Conservation (phyloP, 2,329 filamentous ascomycete species). For the Ambrosiella xylebori region DNA sequence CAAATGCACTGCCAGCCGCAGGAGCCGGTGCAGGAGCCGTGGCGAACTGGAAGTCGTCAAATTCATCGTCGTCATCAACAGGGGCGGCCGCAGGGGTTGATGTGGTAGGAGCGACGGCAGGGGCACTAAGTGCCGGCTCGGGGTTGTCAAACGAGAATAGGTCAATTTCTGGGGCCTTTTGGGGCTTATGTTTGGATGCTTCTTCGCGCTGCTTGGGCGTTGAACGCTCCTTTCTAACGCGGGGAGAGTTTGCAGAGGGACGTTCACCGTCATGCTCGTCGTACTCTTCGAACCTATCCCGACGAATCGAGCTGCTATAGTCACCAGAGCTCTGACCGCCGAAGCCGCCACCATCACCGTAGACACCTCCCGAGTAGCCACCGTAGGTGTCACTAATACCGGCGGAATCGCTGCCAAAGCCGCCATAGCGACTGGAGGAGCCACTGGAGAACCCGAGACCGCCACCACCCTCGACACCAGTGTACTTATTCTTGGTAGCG, state of each 20-base stretch:
- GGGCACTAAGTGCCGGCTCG: slow-evolving; percentile 26
- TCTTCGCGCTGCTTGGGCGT: slow-evolving; percentile 33
- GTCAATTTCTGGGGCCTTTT: slow-evolving; percentile 78
- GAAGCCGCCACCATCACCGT: slow-evolving; percentile 90
- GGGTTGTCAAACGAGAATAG: slow-evolving; percentile 85
- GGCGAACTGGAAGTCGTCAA: slow-evolving; percentile 94
- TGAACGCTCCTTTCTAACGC: slow-evolving; percentile 15
- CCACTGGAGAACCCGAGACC: slow-evolving; percentile 32
- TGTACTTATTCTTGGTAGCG: slow-evolving; percentile 82
- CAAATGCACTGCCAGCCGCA: slow-evolving; percentile 14
- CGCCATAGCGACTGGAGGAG: slow-evolving; percentile 52
- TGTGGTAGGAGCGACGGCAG: slow-evolving; percentile 24
- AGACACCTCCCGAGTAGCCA: slow-evolving; percentile 53
- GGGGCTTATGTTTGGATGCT: slow-evolving; percentile 39
- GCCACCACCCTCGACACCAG: slow-evolving; percentile 73
- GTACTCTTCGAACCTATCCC: slow-evolving; percentile 85
- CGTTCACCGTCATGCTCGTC: slow-evolving; percentile 80
- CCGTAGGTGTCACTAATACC: slow-evolving; percentile 43
- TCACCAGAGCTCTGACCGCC: slow-evolving; percentile 62
- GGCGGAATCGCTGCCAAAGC: slow-evolving; percentile 77
- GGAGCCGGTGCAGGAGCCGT: slow-evolving; percentile 34
- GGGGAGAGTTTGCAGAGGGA: slow-evolving; percentile 31
- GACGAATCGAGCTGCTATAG: slow-evolving; percentile 40
- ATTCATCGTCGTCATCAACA: slow-evolving; percentile 67
- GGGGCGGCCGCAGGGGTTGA: slow-evolving; percentile 2